Evolutionary conservation across 306 rosid genomes (phyloP), one percentile per base, ranked within the genome.

Genomic region (Echinosophora koreensis): DNA sequence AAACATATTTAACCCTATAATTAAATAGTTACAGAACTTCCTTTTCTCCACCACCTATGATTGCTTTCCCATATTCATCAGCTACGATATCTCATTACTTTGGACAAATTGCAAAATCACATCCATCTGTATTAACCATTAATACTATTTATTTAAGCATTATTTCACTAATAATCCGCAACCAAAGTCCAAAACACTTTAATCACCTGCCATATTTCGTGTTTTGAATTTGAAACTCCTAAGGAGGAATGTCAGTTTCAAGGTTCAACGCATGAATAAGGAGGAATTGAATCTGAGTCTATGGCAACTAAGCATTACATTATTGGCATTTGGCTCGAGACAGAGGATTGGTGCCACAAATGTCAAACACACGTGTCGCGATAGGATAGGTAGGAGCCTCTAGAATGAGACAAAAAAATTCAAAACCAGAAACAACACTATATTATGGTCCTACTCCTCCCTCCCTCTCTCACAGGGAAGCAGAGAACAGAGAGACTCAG

Each of bases 311-410:
- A n/a, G n/a, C n/a, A n/a, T n/a, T n/a, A n/a, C 50, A 32, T 50
- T 56, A 6, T 39, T 55, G 30, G 71, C 71, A 62, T 49, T 49
- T 16, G 79, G 60, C 30, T 63, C 72, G 80, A 62, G 72, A 50
- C 8, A 47, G 11, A 6, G 32, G 30, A 3, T 0, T 50, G 4
- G 4, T 6, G 65, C 58, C 0, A 3, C 13, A 34, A 49, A 12
- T 22, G 17, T 27, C 15, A n/a, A 14, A 14, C 6, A 74, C 61
- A 81, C 85, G 77, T 75, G 85, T 60, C 54, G 0, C 1, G 17
- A 51, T 0, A 11, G n/a, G 17, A 69, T 12, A 28, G 71, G 80
- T 15, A 5, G 5, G 18, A 2, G 3, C 8, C 15, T n/a, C 2
- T 60, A 4, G 0, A 44, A 44, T 12, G 34, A 64, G 79, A 27